phyloP scores from a whole-genome alignment of 345 rosid genomes.

The Anacardium occidentale region DNA sequence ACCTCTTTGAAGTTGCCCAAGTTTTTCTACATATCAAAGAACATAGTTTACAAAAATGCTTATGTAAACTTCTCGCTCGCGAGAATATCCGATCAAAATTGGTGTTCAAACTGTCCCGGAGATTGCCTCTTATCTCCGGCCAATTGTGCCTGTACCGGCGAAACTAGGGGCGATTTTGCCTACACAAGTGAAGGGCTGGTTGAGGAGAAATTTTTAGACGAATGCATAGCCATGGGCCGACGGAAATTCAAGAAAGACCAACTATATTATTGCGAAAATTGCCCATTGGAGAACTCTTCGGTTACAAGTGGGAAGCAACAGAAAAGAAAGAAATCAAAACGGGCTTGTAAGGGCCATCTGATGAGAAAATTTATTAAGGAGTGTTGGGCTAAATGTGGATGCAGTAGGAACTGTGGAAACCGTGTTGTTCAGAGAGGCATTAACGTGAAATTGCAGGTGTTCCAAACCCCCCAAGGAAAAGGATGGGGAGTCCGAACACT shows the following conservation, averaged over 20 bases:
- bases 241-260: constrained; percentile 4
- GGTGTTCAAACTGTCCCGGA: constrained; percentile 31
- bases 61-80: constrained; percentile 35
- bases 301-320: background rate
- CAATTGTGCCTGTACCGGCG: constrained; percentile 37
- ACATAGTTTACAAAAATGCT: constrained; percentile 30
- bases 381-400: constrained; percentile 48
- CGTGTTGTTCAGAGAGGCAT: constrained; percentile 46
- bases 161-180: constrained; percentile 43
- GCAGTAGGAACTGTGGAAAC: constrained; percentile 36
- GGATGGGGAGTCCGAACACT: constrained; percentile 58
- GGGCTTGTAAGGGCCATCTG: constrained; percentile 30
- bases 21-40: constrained; percentile 32
- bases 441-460: constrained; percentile 41
- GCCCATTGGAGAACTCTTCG: constrained; percentile 29
- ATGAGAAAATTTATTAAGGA: constrained; percentile 42
- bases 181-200: constrained; percentile 28
- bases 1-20: constrained; percentile 20
- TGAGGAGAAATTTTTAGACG: constrained; percentile 25
- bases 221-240: constrained; percentile 12
- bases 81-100: constrained; percentile 29
- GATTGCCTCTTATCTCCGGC: constrained; percentile 26
- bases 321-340: constrained; percentile 21
- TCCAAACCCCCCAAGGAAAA: constrained; percentile 41
- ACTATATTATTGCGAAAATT: constrained; percentile 27